phyloP scores from a whole-genome alignment of 345 rosid genomes.

The Excoecaria agallocha region DNA sequence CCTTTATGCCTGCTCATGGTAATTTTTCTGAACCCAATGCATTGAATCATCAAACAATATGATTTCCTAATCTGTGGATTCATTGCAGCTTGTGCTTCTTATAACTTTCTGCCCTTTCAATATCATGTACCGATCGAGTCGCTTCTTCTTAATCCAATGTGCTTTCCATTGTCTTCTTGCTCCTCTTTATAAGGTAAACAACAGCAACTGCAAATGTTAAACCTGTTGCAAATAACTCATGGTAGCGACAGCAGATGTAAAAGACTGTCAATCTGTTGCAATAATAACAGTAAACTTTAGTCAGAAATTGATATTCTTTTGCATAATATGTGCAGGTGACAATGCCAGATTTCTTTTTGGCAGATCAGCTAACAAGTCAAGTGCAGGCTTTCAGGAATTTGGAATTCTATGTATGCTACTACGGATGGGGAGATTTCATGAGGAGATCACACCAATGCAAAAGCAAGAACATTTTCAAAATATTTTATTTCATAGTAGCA shows the following conservation, averaged over 20 bases:
- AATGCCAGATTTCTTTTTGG: conserved; percentile 83
- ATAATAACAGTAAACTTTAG: neutral
- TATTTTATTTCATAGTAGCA: conserved; percentile 48
- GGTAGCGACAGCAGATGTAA: too few relatives aligned
- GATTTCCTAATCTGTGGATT: neutral
- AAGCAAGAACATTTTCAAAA: conserved; percentile 37
- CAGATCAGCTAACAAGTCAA: conserved; percentile 81
- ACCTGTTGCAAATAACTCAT: too few relatives aligned
- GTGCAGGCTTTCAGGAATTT: conserved; percentile 59
- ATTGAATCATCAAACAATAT: neutral
- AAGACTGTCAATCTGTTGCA: too few relatives aligned
- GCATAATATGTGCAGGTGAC: conserved; percentile 44
- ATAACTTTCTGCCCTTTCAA: conserved; percentile 61
- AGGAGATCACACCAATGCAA: conserved; percentile 49
- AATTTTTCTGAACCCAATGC: conserved; percentile 4
- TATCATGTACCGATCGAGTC: conserved; percentile 56
- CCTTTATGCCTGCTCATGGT: conserved; percentile 63
- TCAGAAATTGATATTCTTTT: neutral
- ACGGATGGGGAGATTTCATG: conserved; percentile 58
- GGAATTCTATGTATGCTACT: conserved; percentile 59
- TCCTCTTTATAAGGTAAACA: conserved; percentile 71
- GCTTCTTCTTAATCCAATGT: conserved; percentile 52
- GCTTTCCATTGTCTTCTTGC: conserved; percentile 50
- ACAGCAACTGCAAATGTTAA: neutral
- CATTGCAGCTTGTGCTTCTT: conserved; percentile 42